Evolutionary conservation across 176 grass and related monocot genomes (phyloP), one percentile per base, ranked within the genome.

Genomic region (Oryza australiensis): DNA sequence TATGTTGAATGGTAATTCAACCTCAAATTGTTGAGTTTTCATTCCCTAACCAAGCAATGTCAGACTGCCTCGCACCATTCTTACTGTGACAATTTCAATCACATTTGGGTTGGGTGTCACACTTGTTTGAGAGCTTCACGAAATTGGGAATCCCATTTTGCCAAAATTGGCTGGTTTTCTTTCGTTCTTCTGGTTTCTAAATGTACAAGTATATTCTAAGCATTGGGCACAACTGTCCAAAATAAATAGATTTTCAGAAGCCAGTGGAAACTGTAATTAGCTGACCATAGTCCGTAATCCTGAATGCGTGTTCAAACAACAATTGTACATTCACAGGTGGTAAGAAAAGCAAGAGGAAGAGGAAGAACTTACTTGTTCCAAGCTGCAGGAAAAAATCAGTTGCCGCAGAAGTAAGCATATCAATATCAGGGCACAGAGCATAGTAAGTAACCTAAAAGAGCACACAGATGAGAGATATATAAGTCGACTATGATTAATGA

Each of bases 391-490:
- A 93, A 88, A 98, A 98, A 76, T 98, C 93, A 28, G 88, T 62
- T 6, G 87, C 88, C 4, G 85, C 96, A 23, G 93, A 94, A 70
- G 87, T 93, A 33, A 98, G 89, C 62, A 98, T 86, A 80, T 98
- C 92, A 88, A 91, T 93, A 89, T 98, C 90, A 0, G 95, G 95
- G 76, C 95, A 98, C 62, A 98, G 60, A 16, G 95, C 95, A 88
- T 84, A 91, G 78, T 91, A 98, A 80, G 73, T 90, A 84, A 98
- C 90, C 95, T 98, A 85, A 81, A 91, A 84, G 43, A 67, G 28
- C 23, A 5, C 73, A 65, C 1, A 74, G 45, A 80, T 46, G 18
- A 77, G n/a, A 64, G 82, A 86, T 12, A 26, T 64, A 75, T 78
- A 14, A 59, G 45, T 63, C 23, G 62, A 62, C 34, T 18, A 16